These are phyloP conservation scores for Priceomyces melissophilus DNA, from an alignment of 805 yeast species.

Conservation along the genomic window DNA sequence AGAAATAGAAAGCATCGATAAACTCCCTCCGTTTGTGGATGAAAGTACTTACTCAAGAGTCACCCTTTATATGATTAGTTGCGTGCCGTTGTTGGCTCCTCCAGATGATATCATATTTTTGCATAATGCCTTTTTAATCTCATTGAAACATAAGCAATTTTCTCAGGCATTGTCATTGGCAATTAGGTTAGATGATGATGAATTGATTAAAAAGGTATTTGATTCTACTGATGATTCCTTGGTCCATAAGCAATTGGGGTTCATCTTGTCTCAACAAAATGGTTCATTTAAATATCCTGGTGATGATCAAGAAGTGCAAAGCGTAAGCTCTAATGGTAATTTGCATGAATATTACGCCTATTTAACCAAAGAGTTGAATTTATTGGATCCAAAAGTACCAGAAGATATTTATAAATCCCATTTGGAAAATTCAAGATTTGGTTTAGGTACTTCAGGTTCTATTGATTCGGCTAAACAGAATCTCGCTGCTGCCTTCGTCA, in stretches of 20 bases:
- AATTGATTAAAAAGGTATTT: conserved; percentile 74
- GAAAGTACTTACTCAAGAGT: conserved; percentile 81
- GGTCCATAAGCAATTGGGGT: conserved; percentile 86
- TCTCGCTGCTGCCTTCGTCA: conserved; percentile 91
- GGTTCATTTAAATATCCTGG: conserved; percentile 68
- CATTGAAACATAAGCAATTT: conserved; percentile 70
- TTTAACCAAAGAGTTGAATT: conserved; percentile 80
- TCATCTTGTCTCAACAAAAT: conserved; percentile 83
- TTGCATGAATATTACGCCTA: conserved; percentile 76
- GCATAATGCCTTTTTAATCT: conserved; percentile 84
- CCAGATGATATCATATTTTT: conserved; percentile 87
- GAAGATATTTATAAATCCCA: conserved; percentile 93
- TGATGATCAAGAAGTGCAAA: conserved; percentile 68
- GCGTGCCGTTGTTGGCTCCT: conserved; percentile 94
- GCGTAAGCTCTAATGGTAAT: conserved; percentile 75
- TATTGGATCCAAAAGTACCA: conserved; percentile 87
- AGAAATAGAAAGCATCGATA: conserved; percentile 85
- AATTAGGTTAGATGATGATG: conserved; percentile 80
- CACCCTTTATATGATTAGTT: conserved; percentile 89
- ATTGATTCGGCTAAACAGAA: conserved; percentile 92
- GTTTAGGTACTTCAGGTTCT: conserved; percentile 52
- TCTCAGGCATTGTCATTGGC: conserved; percentile 92
- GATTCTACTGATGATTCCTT: conserved; percentile 70
- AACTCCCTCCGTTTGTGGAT: conserved; percentile 80
- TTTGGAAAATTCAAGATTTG: conserved; percentile 66